Evolutionary conservation across 2,329 filamentous ascomycete genomes (phyloP), one percentile per base, ranked within the genome.

Genomic region (Aureobasidium namibiae): DNA sequence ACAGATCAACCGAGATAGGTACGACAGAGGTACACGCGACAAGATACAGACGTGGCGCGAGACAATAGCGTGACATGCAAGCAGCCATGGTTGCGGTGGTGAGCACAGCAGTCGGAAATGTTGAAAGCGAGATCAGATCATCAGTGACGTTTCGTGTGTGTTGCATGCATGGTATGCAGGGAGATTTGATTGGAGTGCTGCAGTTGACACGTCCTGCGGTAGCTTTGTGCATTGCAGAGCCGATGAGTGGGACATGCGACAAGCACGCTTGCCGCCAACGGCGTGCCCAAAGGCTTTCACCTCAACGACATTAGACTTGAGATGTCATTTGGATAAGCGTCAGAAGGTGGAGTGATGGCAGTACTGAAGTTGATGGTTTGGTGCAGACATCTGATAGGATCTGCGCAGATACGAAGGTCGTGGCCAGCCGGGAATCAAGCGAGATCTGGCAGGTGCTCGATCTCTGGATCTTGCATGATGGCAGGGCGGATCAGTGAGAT

Each of bases 401-500:
- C n/a, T n/a, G n/a, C n/a, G n/a, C 2, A 24, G 13, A 18, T 11
- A 46, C 23, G 4, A 16, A 44, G 41, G 10, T 14, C 14, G 26
- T 45, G 24, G 23, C 26, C 41, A 44, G 41, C 13, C 41, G 14
- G 13, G 21, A 3, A 4, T 44, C 11, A 26, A 45, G 31, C 46
- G 48, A 39, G 36, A 49, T 49, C 46, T 52, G 34, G 33, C 33
- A 39, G 48, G 21, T 46, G 44, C 29, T 34, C 45, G 48, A 52
- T 52, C 48, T 52, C n/a, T n/a, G 21, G 33, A 52, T 52, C 48
- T 52, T 29, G 48, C 48, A 52, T 39, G 48, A 18, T 31, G 29
- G 26, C 29, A 49, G 23, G n/a, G 36, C 3, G 45, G n/a, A 6
- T 0, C n/a, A 50, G 33, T 39, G 34, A 52, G 48, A 52, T 49